Base-by-base conservation (phyloP, 2,329 filamentous ascomycete species). In the Huntiella omanensis region DNA sequence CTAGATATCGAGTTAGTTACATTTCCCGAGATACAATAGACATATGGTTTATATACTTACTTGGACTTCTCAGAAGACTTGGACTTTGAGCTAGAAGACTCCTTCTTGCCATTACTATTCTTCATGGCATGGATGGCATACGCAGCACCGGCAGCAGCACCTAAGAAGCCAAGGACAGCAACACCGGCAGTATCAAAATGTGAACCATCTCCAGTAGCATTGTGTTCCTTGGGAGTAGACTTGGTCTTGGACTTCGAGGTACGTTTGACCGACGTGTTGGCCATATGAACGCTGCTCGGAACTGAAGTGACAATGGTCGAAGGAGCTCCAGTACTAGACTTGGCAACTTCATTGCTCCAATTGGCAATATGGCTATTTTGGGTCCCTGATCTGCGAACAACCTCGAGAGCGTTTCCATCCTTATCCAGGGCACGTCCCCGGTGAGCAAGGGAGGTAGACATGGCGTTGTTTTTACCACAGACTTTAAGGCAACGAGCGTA, bases 331-430 rank as follows among this genome's bases (percentile, higher is more conserved):
- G 33, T 32, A 28, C 8, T 40, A 5, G 59, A 56, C 36, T 52
- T 51, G 43, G 61, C 61, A 40, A 65, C 59, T 56, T 68, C 64
- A 52, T 66, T 64, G 47, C 67, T 66, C 69, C 69, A 72, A 50
- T 65, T 58, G 22, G 71, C 56, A 47, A 71, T 64, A 39, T 63
- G 66, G 51, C 57, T 62, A 54, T 43, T 65, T 62, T 40, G 52
- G 51, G 35, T 53, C 47, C 35, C 51, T 8, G 33, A 15, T 50
- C n/a, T 48, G 48, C 49, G 52, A 43, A 87, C 74, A 28, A 83
- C 80, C 57, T 91, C 83, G 57, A 93, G 77, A 54, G 73, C 81
- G 63, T 93, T 92, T 43, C 83, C 83, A 63, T 93, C 84, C 46
- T 83, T 70, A 60, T 93, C 85, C 50, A 76, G 70, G 36, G 85